Conservation (phyloP, 805 yeast genomes). For the Sugiyamaella marilandica region DNA sequence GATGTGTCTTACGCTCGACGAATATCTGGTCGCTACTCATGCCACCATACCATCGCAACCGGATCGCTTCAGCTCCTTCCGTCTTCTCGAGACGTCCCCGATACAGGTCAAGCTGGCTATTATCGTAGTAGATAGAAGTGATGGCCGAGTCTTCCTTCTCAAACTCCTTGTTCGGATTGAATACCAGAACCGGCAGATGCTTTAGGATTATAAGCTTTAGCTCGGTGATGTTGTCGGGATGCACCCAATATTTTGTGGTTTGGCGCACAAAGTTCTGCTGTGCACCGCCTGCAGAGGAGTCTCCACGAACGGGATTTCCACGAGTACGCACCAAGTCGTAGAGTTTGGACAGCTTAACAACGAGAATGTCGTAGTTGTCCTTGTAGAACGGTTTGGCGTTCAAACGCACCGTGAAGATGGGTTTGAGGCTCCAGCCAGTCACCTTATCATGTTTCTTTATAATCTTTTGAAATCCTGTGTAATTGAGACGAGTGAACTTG, state of each 20-base stretch:
- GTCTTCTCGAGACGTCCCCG: slow-evolving; percentile 92
- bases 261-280: slow-evolving; percentile 98
- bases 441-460: slow-evolving; percentile 94
- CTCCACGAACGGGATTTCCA: slow-evolving; percentile 93
- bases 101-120: slow-evolving; percentile 81
- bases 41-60: slow-evolving; percentile 99
- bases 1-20: slow-evolving; percentile 95
- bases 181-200: slow-evolving; percentile 94
- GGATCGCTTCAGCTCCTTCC: slow-evolving; percentile 98
- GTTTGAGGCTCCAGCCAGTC: slow-evolving; percentile 74
- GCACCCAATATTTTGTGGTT: slow-evolving; percentile 99
- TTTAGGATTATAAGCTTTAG: slow-evolving; percentile 86
- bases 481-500: slow-evolving; percentile 86
- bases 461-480: slow-evolving; percentile 95
- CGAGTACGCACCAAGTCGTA: slow-evolving; percentile 93
- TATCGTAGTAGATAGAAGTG: slow-evolving; percentile 94
- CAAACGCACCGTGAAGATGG: slow-evolving; percentile 88
- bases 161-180: slow-evolving; percentile 93
- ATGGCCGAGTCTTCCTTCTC: slow-evolving; percentile 93
- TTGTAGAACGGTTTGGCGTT: slow-evolving; percentile 94
- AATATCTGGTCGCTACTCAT: slow-evolving; percentile 89
- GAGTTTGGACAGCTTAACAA: slow-evolving; percentile 81
- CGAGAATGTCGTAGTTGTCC: slow-evolving; percentile 84
- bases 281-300: slow-evolving; percentile 94
- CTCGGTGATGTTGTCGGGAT: slow-evolving; percentile 96